Evolutionary conservation across 345 rosid species (phyloP), one percentile per base, ranked within the genome.

Genomic region (Dipteronia sinensis): DNA sequence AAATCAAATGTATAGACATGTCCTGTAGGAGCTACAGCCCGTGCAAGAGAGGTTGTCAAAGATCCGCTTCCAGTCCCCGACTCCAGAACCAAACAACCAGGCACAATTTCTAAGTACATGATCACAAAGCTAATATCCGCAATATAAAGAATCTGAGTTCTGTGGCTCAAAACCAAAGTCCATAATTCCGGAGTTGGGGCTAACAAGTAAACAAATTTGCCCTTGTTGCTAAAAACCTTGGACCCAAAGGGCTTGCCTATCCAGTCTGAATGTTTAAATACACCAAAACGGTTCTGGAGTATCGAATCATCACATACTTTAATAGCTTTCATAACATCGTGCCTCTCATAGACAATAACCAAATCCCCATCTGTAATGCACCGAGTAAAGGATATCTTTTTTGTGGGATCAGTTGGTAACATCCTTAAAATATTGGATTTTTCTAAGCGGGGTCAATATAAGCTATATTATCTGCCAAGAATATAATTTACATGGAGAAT

Each of bases 21-120:
- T 44, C 99, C 99, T 9, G 86, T 85, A 27, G 99, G 97, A 85
- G 95, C 96, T 44, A 92, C 91, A 29, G 99, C 98, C 84, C 98
- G 82, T 5, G 96, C 94, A 67, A 93, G 91, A 6, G 99, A 92
- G 11, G 98, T 88, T 0, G 98, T 90, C 72, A 95, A 87, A 25
- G 98, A 94, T 55, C 99, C 98, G 77, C 98, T 96, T 44, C 97
- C 99, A 0, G 98, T 94, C 17, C 99, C 99, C 0, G 97, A 92
- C 88, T 96, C 98, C 10, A 96, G 90, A 78, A 94, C 97, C 82
- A 94, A 27, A 83, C 97, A 92, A 5, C 99, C 97, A 65, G 98
- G 98, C 64, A 92, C 96, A 17, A 95, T 78, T 83, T 95, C 99
- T 76, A 94, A 85, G 86, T 85, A 92, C 91, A 84, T 90, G 16